These are phyloP conservation scores for Penicillium cosmopolitanum DNA, from an alignment of 495 filamentous ascomycete genomes.

Conservation along the genomic window DNA sequence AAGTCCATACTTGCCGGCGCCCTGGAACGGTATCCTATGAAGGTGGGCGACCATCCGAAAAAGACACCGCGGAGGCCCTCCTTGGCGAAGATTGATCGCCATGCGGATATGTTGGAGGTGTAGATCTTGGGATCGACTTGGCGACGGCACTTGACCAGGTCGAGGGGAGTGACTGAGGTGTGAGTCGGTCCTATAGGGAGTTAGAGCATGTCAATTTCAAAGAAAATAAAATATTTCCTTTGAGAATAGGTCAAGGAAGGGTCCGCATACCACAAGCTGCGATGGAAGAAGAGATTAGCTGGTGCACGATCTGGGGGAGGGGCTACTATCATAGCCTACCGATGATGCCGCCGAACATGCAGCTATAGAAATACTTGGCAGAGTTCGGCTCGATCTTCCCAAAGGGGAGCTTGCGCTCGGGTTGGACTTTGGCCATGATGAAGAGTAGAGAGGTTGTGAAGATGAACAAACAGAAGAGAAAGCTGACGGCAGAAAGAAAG, in stretches of 20 bases:
- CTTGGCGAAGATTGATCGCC: slow-evolving; percentile 63
- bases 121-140: slow-evolving; percentile 75
- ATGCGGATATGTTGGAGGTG: slow-evolving; percentile 67
- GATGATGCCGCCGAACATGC: slow-evolving; percentile 66
- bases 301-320: slow-evolving; percentile 1
- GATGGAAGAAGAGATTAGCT: slow-evolving; percentile 5
- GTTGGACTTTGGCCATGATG: slow-evolving; percentile 33
- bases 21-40: slow-evolving; percentile 71
- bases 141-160: slow-evolving; percentile 71
- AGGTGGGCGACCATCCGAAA: slow-evolving; percentile 73
- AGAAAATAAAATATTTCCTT: not conserved
- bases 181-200: slow-evolving; percentile 50
- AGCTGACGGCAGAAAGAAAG: not conserved
- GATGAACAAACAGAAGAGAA: not conserved
- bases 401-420: slow-evolving; percentile 48
- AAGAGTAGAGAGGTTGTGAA: slow-evolving; percentile 2
- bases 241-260: not conserved
- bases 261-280: slow-evolving; percentile 60
- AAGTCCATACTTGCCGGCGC: slow-evolving; percentile 78
- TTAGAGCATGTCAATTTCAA: slow-evolving; percentile 17
- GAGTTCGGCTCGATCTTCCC: slow-evolving; percentile 68
- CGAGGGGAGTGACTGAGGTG: slow-evolving; percentile 63
- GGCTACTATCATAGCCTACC: slow-evolving; percentile 41
- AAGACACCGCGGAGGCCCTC: slow-evolving; percentile 72
- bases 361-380: slow-evolving; percentile 68